Percentiles rank a stretch among this genome's conserved stretches.
Conservation (phyloP, 2,329 filamentous ascomycete genomes). For the Aspergillus sp. region DNA sequence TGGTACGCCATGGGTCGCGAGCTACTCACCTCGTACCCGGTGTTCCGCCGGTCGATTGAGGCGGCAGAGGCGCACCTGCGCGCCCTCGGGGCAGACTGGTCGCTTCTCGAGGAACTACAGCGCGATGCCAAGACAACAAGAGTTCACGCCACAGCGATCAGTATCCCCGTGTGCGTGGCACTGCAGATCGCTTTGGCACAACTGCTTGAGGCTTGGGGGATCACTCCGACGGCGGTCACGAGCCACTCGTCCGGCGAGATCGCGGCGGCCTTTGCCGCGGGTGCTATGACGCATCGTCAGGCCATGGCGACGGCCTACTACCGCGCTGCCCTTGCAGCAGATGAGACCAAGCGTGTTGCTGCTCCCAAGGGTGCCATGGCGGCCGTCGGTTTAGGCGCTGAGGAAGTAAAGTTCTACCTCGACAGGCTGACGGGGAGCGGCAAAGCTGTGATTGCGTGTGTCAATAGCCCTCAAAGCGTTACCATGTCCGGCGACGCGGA, state of each 20-base stretch:
- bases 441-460: background rate
- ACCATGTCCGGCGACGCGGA: background rate
- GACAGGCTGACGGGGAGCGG: too few relatives aligned
- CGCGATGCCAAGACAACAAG: too few relatives aligned
- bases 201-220: background rate
- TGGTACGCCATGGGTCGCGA: slow-evolving; percentile 4
- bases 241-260: background rate
- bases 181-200: background rate
- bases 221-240: background rate
- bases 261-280: background rate
- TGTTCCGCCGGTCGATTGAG: background rate
- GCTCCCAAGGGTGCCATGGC: background rate
- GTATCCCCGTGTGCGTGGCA: background rate
- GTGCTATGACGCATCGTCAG: too few relatives aligned
- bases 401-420: background rate
- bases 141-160: background rate
- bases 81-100: background rate
- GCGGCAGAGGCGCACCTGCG: background rate
- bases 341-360: too few relatives aligned
- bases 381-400: background rate
- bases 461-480: background rate
- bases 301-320: too few relatives aligned
- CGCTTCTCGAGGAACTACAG: too few relatives aligned
- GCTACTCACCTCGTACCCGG: background rate
- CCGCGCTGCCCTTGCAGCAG: too few relatives aligned